Base-by-base conservation (phyloP, 2,329 filamentous ascomycete genomes). In the Microcyclospora pomicola region DNA sequence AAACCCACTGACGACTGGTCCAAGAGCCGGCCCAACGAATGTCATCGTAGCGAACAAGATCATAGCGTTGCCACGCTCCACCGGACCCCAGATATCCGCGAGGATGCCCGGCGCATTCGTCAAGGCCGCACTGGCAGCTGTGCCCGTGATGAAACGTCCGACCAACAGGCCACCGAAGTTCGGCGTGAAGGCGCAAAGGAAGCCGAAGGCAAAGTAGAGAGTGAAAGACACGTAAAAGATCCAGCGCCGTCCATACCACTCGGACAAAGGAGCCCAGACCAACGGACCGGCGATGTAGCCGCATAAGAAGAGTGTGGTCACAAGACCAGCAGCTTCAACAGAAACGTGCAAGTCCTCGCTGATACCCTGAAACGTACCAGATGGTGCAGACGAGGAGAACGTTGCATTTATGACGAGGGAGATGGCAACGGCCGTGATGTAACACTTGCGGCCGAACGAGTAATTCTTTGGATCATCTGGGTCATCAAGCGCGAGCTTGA, bases 251-350 rank as follows among this genome's bases (percentile, higher is more conserved):
- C 77, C 76, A 42, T 71, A 71, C 41, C 78, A 73, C 51, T 82
- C 78, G 31, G 72, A 31, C 12, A 31, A 31, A 5, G 30, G 30
- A 9, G 12, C 30, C 30, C 30, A 31, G 30, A 31, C 4, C 14
- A 49, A 73, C 1, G 73, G 73, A 0, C 75, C 75, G 2, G 69
- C 65, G 14, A 77, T 71, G 50, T 79, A 82, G 12, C 54, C 55
- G 1, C 58, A 45, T n/a, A 59, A 39, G 40, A 59, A 58, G 2
- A 56, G 42, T 2, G 55, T 57, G 9, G 55, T 46, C 12, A 55
- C 55, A 16, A 57, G 44, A 6, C 49, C 48, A 78, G 19, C 19
- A 24, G 19, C 19, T 24, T 24, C 19, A 24, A 24, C 19, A 5
- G 19, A 24, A 24, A 24, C 19, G 19, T 24, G 56, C 4, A 51